phyloP scores from a whole-genome alignment of 352 stramenopile species.

The Phytophthora brassicae region DNA sequence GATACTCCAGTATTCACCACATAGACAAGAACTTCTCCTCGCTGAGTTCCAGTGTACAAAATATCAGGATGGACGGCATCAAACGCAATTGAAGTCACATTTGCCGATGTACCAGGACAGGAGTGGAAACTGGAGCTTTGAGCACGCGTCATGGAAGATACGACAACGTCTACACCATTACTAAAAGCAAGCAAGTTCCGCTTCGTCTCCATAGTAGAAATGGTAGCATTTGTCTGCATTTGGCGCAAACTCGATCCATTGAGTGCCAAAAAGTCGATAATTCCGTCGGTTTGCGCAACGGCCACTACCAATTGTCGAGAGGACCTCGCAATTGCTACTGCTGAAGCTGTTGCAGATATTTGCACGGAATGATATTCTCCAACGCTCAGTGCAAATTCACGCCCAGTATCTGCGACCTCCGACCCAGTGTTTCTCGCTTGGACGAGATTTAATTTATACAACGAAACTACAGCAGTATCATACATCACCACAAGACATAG shows the following conservation, averaged over 20 bases:
- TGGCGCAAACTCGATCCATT: constrained; percentile 55
- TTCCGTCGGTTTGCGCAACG: constrained; percentile 19
- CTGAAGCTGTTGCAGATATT: constrained; percentile 6
- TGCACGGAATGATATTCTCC: background rate
- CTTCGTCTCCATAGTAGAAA: constrained; percentile 33
- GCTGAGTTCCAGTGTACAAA: constrained; percentile 46
- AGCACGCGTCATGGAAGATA: constrained; percentile 36
- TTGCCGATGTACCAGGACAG: constrained; percentile 42
- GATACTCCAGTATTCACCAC: constrained; percentile 8
- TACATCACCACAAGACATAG: constrained; percentile 27
- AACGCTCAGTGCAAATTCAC: constrained; percentile 6
- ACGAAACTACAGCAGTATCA: background rate
- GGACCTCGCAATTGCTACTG: constrained; percentile 7
- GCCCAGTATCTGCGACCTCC: background rate
- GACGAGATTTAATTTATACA: constrained; percentile 32
- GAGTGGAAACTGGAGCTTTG: constrained; percentile 31
- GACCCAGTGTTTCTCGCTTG: background rate
- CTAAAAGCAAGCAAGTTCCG: constrained; percentile 49
- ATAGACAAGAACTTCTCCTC: constrained; percentile 54
- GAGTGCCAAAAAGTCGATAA: constrained; percentile 33
- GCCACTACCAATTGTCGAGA: constrained; percentile 20
- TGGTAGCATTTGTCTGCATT: constrained; percentile 26
- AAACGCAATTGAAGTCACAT: constrained; percentile 45
- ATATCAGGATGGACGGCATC: constrained; percentile 39
- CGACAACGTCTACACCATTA: constrained; percentile 28